Evolutionary conservation across 345 rosid species (phyloP).

Genomic region (Syzygium oleosum): DNA sequence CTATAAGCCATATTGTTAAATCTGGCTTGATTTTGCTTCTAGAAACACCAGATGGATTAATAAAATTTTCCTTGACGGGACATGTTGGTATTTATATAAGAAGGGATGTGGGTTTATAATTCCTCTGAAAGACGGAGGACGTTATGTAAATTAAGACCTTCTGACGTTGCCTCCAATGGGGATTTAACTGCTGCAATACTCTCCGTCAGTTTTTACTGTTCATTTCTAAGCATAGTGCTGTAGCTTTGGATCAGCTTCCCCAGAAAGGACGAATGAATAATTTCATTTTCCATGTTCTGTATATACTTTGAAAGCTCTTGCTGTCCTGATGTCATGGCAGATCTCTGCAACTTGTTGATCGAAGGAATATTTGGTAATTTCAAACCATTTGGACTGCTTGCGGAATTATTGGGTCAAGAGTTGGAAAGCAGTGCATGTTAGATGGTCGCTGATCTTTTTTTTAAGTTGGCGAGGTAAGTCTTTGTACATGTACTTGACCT

Average conservation of each 20-base stretch:
- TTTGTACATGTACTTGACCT: neutral
- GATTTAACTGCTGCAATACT: neutral
- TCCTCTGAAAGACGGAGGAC: neutral
- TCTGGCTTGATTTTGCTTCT: neutral
- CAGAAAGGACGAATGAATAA: neutral
- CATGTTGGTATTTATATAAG: neutral
- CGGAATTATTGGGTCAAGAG: neutral
- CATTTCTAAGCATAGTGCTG: neutral
- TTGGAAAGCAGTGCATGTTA: neutral
- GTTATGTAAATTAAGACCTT: neutral
- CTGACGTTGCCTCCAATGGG: neutral
- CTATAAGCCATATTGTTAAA: neutral
- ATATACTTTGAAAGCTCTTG: neutral
- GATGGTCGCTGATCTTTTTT: neutral
- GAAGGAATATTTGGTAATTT: neutral
- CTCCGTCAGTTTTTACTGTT: neutral
- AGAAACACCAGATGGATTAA: neutral
- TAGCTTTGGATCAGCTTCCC: neutral
- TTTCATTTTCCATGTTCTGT: neutral
- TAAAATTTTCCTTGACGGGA: neutral
- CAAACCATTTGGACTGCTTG: neutral
- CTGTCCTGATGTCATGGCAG: neutral
- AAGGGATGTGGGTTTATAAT: neutral
- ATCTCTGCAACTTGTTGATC: neutral
- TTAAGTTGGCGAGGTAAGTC: conserved; percentile 53